Percentiles rank a stretch among this genome's conserved stretches.
These are phyloP conservation scores for Nelumbo lutea DNA, from an alignment of 164 flowering plant genomes.

Conservation along the genomic window DNA sequence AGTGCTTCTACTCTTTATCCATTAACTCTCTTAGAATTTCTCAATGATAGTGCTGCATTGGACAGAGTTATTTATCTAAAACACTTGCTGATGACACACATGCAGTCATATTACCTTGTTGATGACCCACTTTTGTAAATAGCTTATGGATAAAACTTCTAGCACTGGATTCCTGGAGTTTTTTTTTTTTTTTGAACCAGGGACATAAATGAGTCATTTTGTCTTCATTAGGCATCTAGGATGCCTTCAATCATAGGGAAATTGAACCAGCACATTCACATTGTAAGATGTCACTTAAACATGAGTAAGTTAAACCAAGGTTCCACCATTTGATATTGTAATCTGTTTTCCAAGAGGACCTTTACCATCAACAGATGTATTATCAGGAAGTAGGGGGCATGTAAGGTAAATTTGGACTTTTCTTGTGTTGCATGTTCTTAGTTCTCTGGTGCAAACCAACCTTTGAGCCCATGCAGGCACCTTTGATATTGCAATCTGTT, in stretches of 20 bases:
- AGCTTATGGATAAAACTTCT: not conserved
- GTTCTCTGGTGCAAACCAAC: no score
- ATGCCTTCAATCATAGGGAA: not conserved
- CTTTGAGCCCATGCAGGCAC: no score
- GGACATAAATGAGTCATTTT: not conserved
- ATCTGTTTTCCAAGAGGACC: no score
- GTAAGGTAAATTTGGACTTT: no score
- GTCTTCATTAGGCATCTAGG: not conserved
- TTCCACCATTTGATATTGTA: no score
- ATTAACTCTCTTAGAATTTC: not conserved
- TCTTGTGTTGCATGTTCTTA: no score
- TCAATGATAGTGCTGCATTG: conserved; percentile 1
- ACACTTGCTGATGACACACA: not conserved
- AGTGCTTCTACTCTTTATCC: not conserved
- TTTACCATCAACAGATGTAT: no score
- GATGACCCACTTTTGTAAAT: not conserved
- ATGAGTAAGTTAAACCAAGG: no score
- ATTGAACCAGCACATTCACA: not conserved
- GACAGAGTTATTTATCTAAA: not conserved
- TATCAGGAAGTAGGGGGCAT: no score
- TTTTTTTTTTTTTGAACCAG: not conserved
- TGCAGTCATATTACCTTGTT: not conserved
- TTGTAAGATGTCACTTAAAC: no score
- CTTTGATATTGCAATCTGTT: no score
- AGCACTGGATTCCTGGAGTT: no score